Evolutionary conservation across 257 asterid species (phyloP), one percentile per base, ranked within the genome.

Genomic region (Solanum pennellii): DNA sequence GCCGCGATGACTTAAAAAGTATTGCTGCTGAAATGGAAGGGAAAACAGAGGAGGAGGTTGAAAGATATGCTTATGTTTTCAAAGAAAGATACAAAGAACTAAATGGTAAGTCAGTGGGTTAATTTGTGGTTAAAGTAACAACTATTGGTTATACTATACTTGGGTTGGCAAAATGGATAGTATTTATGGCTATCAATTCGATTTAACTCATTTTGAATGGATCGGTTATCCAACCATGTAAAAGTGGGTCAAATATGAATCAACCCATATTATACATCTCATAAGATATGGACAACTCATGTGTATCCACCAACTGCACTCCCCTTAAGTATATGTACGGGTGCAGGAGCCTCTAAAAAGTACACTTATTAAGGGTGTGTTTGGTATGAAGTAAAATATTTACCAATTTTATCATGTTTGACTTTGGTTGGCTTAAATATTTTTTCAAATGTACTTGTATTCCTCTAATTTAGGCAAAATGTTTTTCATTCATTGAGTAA

Each of bases 1-100:
- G 99, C 65, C 95, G 99, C 84, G 89, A 92, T 89, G 99, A 97
- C 89, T 93, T 96, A 33, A 91, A 44, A 86, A 91, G 95, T 80
- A 97, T 97, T 91, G 98, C 99, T 86, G 89, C 95, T 82, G 99
- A 97, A 93, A 97, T 96, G 98, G 99, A 97, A 89, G 99, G 99
- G 73, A 97, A 96, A 89, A 93, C 98, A 42, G 96, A 93, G 91
- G 98, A 95, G 83, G 99, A 97, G 90, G 99, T 97, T 18, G 98
- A 95, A 91, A 94, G 98, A 96, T 97, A 97, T 72, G 96, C 99
- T 1, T 90, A 90, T 65, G 97, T 92, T 75, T 97, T 97, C 88
- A 97, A 93, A 92, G 95, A 94, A 84, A 95, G 99, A 97, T 96
- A 96, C 89, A 97, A 92, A 91, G 99, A 97, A 91, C 88, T 97